A percentile compares a stretch with the other conserved stretches of the same genome.
phyloP scores from a whole-genome alignment of 2,329 filamentous ascomycete genomes.

The Ophiostoma populinum region DNA sequence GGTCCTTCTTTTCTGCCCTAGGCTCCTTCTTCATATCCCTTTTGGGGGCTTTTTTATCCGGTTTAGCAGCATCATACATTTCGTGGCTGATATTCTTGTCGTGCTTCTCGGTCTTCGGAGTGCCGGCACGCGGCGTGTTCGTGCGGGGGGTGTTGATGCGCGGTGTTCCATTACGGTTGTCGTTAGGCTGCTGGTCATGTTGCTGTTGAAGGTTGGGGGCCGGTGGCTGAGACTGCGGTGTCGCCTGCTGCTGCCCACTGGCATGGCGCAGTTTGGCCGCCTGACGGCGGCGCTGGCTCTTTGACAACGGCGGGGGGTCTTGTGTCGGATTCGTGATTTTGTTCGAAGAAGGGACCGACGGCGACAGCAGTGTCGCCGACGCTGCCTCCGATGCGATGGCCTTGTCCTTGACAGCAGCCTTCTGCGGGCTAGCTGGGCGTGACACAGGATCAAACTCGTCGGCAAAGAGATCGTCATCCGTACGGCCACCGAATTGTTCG shows the following conservation, averaged over 20 bases:
- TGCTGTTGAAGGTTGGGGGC: background rate
- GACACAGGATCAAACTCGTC: slow-evolving; percentile 46
- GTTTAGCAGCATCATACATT: no score
- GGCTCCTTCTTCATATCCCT: background rate
- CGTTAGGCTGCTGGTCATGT: background rate
- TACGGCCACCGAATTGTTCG: slow-evolving; percentile 42
- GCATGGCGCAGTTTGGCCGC: no score
- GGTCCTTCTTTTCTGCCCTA: background rate
- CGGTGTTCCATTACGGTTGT: background rate
- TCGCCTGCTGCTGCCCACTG: no score
- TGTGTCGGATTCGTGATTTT: no score
- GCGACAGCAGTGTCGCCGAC: no score
- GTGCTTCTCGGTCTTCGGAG: no score
- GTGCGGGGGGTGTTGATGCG: background rate
- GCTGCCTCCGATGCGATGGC: background rate
- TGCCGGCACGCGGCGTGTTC: background rate
- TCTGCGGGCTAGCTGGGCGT: slow-evolving; percentile 10
- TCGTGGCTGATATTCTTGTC: no score
- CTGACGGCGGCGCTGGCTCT: no score
- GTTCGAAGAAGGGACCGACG: no score
- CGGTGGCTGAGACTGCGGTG: no score
- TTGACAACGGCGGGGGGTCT: no score
- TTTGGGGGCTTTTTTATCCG: background rate
- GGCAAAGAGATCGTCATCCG: slow-evolving; percentile 44
- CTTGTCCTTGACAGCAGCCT: background rate